Base-by-base conservation (phyloP, 768 basidiomycete genomes). In the Boletus sp. region DNA sequence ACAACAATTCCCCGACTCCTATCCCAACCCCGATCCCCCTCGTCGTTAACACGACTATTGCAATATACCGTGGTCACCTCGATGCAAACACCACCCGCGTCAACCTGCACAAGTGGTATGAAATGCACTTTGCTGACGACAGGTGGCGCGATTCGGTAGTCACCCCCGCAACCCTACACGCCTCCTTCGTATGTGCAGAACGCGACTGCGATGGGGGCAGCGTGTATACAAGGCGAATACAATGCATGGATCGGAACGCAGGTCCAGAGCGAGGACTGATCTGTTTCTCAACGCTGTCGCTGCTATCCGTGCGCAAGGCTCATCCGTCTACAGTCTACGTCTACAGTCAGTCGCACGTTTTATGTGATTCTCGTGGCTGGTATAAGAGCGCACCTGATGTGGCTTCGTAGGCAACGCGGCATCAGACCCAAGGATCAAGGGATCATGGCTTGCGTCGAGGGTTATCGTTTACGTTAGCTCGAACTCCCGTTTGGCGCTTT, bases 151-250 rank as follows among this genome's bases (percentile, higher is more conserved):
- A 38, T 53, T 58, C 46, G 34, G 51, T 48, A 34, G 34, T 11
- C 43, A n/a, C 49, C 41, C 51, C 43, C 45, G 5, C 51, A 62
- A 47, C 52, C 51, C 39, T 44, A 55, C 60, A 65, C 45, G 56
- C 56, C 57, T 38, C 50, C 39, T 59, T 15, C 60, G 23, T 48
- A 43, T 51, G 44, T 57, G 47, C 47, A 27, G 44, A 62, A 47
- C 30, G 50, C 50, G 46, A 44, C 38, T 19, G 45, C 41, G 33
- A 39, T 37, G 41, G 34, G 43, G 29, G 9, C 37, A 47, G 52
- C 44, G 30, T 57, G 58, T 33, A 51, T 27, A 37, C 62, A 33
- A 38, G 38, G 44, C 43, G 14, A 35, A 40, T 27, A 19, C 53
- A 55, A 45, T 17, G 49, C 52, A 43, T 23, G 9, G 9, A 37